These are phyloP conservation scores for Physcomitrium patens DNA, from an alignment of 225 moss, liverwort and hornwort genomes.

Conservation along the genomic window DNA sequence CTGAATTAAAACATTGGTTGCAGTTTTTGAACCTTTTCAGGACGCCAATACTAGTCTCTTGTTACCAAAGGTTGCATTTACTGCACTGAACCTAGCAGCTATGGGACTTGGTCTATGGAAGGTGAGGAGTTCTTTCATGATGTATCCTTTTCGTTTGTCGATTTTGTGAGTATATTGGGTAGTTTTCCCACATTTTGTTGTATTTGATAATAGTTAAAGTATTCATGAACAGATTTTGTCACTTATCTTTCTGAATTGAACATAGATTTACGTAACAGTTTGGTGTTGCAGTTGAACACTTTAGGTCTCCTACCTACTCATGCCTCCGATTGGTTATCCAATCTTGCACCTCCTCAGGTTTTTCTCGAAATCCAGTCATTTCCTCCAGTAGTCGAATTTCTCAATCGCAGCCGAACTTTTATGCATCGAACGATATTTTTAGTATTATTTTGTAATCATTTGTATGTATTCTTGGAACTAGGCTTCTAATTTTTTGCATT, in stretches of 20 bases:
- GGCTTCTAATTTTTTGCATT: not conserved
- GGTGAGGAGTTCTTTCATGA: slow-evolving; percentile 31
- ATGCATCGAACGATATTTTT: not conserved
- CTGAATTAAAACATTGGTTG: slow-evolving; percentile 21
- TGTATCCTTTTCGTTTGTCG: not conserved
- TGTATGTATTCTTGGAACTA: not conserved
- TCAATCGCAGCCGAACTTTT: not conserved
- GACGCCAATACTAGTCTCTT: slow-evolving; percentile 84
- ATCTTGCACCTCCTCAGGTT: slow-evolving; percentile 81
- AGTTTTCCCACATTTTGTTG: not conserved
- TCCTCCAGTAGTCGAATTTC: not conserved
- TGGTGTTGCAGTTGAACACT: slow-evolving; percentile 67
- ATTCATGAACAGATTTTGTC: not conserved
- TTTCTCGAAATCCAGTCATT: not conserved
- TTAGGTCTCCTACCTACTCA: slow-evolving; percentile 95
- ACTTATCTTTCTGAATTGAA: not conserved
- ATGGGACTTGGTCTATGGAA: slow-evolving; percentile 93
- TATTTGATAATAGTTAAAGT: not conserved
- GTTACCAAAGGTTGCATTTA: slow-evolving; percentile 77
- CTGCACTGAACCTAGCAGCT: slow-evolving; percentile 80
- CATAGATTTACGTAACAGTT: not conserved
- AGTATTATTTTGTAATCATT: not conserved
- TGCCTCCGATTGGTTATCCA: slow-evolving; percentile 97
- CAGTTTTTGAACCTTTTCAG: slow-evolving; percentile 95
- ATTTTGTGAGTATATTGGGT: not conserved